phyloP scores from a whole-genome alignment of 805 yeast species.

The Metschnikowia hibisci region DNA sequence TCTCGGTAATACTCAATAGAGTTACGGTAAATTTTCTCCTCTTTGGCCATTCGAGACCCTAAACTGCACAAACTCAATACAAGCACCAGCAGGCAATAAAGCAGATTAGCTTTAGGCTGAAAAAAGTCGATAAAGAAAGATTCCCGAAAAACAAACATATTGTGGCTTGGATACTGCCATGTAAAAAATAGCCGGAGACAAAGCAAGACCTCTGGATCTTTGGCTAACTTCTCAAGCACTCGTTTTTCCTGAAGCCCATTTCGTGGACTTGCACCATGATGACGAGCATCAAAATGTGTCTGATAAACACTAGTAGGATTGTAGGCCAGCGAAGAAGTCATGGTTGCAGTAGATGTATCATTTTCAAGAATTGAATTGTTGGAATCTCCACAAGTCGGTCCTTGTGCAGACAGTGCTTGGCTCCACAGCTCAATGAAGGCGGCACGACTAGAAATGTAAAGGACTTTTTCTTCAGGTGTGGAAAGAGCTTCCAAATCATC shows the following conservation, averaged over 20 bases:
- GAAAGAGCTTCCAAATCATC: slow-evolving; percentile 21
- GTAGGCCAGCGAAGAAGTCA: slow-evolving; percentile 18
- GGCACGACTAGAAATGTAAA: slow-evolving; percentile 19
- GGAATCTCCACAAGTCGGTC: not conserved
- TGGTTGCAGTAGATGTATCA: not conserved
- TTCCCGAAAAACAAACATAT: slow-evolving; percentile 60
- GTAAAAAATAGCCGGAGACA: slow-evolving; percentile 47
- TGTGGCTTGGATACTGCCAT: slow-evolving; percentile 66
- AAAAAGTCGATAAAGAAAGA: slow-evolving; percentile 59
- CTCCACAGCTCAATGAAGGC: slow-evolving; percentile 12
- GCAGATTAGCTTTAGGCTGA: slow-evolving; percentile 47
- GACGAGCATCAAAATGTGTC: slow-evolving; percentile 28
- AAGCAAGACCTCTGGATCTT: slow-evolving; percentile 24
- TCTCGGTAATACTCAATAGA: slow-evolving; percentile 45
- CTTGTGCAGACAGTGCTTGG: slow-evolving; percentile 29
- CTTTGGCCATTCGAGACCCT: slow-evolving; percentile 50
- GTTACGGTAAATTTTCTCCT: slow-evolving; percentile 36
- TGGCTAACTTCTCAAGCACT: slow-evolving; percentile 11
- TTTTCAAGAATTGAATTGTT: not conserved
- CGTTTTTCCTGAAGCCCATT: slow-evolving; percentile 13
- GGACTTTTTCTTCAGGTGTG: slow-evolving; percentile 19
- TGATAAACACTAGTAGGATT: slow-evolving; percentile 47
- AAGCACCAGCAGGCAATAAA: slow-evolving; percentile 53
- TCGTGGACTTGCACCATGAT: slow-evolving; percentile 27
- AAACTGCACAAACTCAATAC: slow-evolving; percentile 56